Evolutionary conservation across 2,329 filamentous ascomycete genomes (phyloP), one percentile per base, ranked within the genome.

Genomic region (Trichoderma guizhouense): DNA sequence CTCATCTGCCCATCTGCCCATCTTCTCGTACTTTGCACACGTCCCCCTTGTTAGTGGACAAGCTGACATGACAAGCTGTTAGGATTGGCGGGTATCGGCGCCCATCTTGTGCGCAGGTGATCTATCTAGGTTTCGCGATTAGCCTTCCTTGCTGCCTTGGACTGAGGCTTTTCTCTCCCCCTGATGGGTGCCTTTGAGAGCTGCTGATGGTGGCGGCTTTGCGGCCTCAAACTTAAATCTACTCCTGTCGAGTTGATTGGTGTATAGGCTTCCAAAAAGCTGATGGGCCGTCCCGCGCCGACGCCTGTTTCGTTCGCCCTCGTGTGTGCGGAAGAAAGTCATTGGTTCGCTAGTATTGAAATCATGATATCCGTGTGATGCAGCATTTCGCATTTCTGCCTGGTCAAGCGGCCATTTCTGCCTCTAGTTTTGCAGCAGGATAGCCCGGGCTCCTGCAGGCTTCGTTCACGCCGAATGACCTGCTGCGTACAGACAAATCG

Each of bases 201-300:
- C 12, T 60, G 24, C 21, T 65, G 43, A 51, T 34, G 28, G n/a
- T 30, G 30, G n/a, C 57, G 28, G 30, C 12, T 32, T 53, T 53
- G 47, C 9, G 57, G 34, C n/a, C 18, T 36, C 39, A 61, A 32
- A 39, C 47, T 36, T 32, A 26, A 66, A 36, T 36, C 11, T 34
- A 18, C n/a, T n/a, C 55, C 28, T 51, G 55, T 61, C 21, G 26
- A 12, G 28, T 26, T 61, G 36, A 51, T 51, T 69, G 39, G 57
- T 62, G 57, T 47, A 55, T n/a, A 39, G 32, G 14, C 39, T 15
- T 5, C 5, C 26, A 24, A 26, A 63, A 47, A 24, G 32, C 14
- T 24, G 43, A 57, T 43, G 69, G 69, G 51, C 36, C 69, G 47
- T 71, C 51, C 69, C 69, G 69, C 53, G 61, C 69, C 34, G 62